Evolutionary conservation across 352 stramenopile genomes (phyloP).

Genomic region (Phytopythium montanum): DNA sequence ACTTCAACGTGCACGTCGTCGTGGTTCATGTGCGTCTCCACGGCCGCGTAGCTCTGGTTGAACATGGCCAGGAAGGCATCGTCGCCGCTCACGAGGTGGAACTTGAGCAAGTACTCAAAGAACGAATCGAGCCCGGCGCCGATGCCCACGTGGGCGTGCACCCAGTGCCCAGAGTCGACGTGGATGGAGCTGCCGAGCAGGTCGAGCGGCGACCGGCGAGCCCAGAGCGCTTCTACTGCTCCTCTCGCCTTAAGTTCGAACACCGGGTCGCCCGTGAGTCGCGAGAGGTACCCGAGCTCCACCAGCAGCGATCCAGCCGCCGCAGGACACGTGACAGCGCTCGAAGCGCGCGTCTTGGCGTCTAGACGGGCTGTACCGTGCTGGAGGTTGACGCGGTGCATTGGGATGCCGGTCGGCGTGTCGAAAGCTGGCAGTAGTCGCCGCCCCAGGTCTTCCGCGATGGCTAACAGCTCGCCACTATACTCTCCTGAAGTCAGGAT

Average conservation of each 20-base stretch:
- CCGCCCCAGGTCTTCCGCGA: slow-evolving; percentile 94
- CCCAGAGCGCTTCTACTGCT: slow-evolving; percentile 77
- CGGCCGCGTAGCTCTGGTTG: slow-evolving; percentile 70
- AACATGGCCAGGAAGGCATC: slow-evolving; percentile 92
- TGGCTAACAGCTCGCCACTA: slow-evolving; percentile 89
- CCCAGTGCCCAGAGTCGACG: slow-evolving; percentile 82
- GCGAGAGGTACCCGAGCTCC: slow-evolving; percentile 95
- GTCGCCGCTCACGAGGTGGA: slow-evolving; percentile 95
- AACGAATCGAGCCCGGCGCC: slow-evolving; percentile 96
- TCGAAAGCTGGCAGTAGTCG: slow-evolving; percentile 96
- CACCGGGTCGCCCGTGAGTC: slow-evolving; percentile 44
- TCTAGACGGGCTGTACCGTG: slow-evolving; percentile 36
- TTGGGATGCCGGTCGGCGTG: slow-evolving; percentile 93
- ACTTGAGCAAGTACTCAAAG: slow-evolving; percentile 98
- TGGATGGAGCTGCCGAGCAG: slow-evolving; percentile 96
- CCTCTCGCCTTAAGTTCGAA: slow-evolving; percentile 61
- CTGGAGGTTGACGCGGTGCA: slow-evolving; percentile 95
- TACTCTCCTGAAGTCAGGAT: slow-evolving; percentile 79
- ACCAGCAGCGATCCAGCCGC: slow-evolving; percentile 95
- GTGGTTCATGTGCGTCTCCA: slow-evolving; percentile 76
- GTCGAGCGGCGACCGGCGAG: slow-evolving; percentile 75
- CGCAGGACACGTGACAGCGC: slow-evolving; percentile 89
- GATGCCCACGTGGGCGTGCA: slow-evolving; percentile 78
- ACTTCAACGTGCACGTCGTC: slow-evolving; percentile 81
- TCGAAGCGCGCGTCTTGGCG: slow-evolving; percentile 62